Percentiles rank a stretch among this genome's conserved stretches.
These are phyloP conservation scores for Dictyostelium firmibasis DNA, from an alignment of 78 protist species.

Conservation along the genomic window DNA sequence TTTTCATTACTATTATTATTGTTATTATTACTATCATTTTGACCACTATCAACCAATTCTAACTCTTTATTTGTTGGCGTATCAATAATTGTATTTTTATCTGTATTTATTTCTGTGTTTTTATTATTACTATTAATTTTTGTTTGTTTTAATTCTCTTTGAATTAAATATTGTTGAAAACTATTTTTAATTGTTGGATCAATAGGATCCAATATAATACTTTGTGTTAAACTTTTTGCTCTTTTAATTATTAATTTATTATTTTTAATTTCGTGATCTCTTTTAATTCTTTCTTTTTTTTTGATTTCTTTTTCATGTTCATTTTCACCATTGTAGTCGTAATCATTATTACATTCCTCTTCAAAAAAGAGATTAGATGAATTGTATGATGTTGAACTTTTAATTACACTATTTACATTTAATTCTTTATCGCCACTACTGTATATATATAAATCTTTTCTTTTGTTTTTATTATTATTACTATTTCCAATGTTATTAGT, in stretches of 20 bases:
- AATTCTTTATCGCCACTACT: neutral
- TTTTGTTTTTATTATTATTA: neutral
- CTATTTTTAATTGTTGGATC: slow-evolving; percentile 1
- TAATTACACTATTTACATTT: neutral
- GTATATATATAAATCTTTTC: neutral
- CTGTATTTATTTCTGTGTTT: neutral
- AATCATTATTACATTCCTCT: neutral
- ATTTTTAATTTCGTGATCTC: neutral
- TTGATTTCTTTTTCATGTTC: neutral
- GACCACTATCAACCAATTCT: neutral
- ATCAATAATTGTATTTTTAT: neutral
- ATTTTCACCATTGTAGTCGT: too few relatives aligned
- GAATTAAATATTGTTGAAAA: neutral
- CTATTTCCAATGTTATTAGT: neutral
- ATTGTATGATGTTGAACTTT: neutral
- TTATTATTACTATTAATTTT: neutral
- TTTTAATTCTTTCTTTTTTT: neutral
- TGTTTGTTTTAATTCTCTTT: neutral
- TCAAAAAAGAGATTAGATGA: neutral
- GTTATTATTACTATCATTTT: neutral
- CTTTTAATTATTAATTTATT: neutral
- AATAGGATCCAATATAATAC: neutral
- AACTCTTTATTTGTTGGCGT: neutral
- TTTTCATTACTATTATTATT: neutral
- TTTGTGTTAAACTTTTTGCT: neutral